A percentile compares a stretch with the other conserved stretches of the same genome.
These are phyloP conservation scores for Abrus pulchellus DNA, from an alignment of 306 rosid genomes.

Conservation along the genomic window DNA sequence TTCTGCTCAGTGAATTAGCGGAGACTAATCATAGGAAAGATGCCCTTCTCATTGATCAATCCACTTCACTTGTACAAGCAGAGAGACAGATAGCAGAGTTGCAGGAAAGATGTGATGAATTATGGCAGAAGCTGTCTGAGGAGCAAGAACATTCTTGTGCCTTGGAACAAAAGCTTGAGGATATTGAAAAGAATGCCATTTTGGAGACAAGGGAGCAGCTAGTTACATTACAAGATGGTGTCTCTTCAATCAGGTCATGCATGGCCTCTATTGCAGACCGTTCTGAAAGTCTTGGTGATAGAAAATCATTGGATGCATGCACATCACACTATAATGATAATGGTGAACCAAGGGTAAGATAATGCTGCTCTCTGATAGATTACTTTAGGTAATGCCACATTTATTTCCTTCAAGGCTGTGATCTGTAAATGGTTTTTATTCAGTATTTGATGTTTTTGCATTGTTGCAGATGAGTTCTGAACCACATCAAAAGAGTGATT, in stretches of 20 bases:
- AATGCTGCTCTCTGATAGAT: slow-evolving; percentile 56
- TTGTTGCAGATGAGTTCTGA: slow-evolving; percentile 73
- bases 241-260: slow-evolving; percentile 74
- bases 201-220: slow-evolving; percentile 76
- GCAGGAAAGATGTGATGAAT: slow-evolving; percentile 59
- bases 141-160: slow-evolving; percentile 64
- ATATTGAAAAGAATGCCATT: slow-evolving; percentile 66
- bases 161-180: slow-evolving; percentile 71
- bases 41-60: slow-evolving; percentile 64
- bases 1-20: slow-evolving; percentile 61
- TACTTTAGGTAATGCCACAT: slow-evolving; percentile 45
- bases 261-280: slow-evolving; percentile 66
- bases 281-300: slow-evolving; percentile 52
- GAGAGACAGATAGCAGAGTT: slow-evolving; percentile 59
- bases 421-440: slow-evolving; percentile 49
- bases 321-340: slow-evolving; percentile 50
- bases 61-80: slow-evolving; percentile 62
- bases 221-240: slow-evolving; percentile 76
- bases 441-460: slow-evolving; percentile 55
- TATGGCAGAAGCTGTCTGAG: slow-evolving; percentile 66
- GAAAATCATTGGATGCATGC: slow-evolving; percentile 54
- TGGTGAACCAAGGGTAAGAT: slow-evolving; percentile 72
- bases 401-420: slow-evolving; percentile 50
- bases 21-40: slow-evolving; percentile 65
- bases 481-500: slow-evolving; percentile 48